Evolutionary conservation across 495 filamentous ascomycete species (phyloP).

Genomic region (Cryomyces minteri): DNA sequence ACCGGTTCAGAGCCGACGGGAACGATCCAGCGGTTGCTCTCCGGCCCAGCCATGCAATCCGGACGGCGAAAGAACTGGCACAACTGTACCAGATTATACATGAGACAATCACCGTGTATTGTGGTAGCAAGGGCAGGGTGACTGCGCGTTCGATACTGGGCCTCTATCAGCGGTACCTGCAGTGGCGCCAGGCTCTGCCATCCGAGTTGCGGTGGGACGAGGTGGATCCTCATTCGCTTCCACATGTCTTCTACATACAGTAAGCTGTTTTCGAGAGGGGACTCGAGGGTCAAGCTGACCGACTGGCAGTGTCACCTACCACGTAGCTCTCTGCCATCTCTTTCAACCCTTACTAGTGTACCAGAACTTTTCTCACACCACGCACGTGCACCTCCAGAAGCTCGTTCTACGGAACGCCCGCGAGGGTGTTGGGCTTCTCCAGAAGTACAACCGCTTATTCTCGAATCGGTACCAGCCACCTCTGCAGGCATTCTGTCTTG

Average conservation of each 20-base stretch:
- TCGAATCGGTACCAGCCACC: conserved; percentile 16
- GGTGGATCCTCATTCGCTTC: conserved; percentile 13
- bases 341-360: conserved; percentile 3
- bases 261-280: conserved; percentile 2
- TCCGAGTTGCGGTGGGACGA: conserved; percentile 11
- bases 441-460: conserved; percentile 11
- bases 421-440: neutral
- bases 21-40: neutral
- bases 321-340: conserved; percentile 7
- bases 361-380: neutral
- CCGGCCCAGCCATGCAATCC: conserved; percentile 3
- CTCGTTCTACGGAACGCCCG: neutral
- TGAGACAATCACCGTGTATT: conserved; percentile 19
- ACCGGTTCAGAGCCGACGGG: neutral
- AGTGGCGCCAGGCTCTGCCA: conserved; percentile 18
- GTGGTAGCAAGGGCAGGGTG: conserved; percentile 9
- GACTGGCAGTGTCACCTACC: conserved; percentile 2
- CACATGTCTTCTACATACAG: conserved; percentile 22
- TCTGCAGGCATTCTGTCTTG: conserved; percentile 18
- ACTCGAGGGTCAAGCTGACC: neutral
- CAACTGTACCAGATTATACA: conserved; percentile 18
- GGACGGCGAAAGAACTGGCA: conserved; percentile 11
- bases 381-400: neutral
- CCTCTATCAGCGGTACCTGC: conserved; percentile 13
- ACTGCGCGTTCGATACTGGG: conserved; percentile 13